Evolutionary conservation across 805 yeast species (phyloP), one percentile per base, ranked within the genome.

Genomic region (Teunomyces panamensis): DNA sequence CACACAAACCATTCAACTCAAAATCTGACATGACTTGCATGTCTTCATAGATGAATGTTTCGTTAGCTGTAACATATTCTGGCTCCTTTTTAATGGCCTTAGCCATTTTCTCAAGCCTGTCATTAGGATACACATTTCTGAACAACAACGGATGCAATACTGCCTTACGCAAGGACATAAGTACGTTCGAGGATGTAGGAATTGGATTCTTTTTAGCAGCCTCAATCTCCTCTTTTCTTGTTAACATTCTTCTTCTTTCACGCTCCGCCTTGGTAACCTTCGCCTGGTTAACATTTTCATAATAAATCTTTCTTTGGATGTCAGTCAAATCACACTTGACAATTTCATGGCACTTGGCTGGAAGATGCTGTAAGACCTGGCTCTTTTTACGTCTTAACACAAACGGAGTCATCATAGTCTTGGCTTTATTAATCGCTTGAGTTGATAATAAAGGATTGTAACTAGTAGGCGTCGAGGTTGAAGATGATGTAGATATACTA

Each of bases 331-430:
- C 83, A 65, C 97, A 90, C 53, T 74, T 75, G 44, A 79, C 81
- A 32, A 87, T 77, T 39, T 68, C 69, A 49, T 85, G 89, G 47
- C 73, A 68, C 62, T 94, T 94, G 28, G 78, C 75, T 0, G 99
- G 99, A 49, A 94, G 73, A 62, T 94, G 92, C 61, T 87, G 81
- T 65, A 94, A 77, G 6, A 94, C 99, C 67, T 92, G 97, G 47
- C 81, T 87, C 69, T 94, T 94, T 62, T 85, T 85, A 64, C 99
- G 83, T 67, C 99, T 79, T 58, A 94, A 72, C 7, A 94, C 92
- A 70, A 94, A 94, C 3, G 99, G 99, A 2, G 95, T 87, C 98
- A 94, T 92, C 97, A 94, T 92, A 4, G 94, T 86, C 64, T 89
- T 89, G 3, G 99, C 99, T 61, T 90, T 87, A 30, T 83, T 78